Evolutionary conservation across 306 rosid species (phyloP).

Genomic region (Malus sieversii): DNA sequence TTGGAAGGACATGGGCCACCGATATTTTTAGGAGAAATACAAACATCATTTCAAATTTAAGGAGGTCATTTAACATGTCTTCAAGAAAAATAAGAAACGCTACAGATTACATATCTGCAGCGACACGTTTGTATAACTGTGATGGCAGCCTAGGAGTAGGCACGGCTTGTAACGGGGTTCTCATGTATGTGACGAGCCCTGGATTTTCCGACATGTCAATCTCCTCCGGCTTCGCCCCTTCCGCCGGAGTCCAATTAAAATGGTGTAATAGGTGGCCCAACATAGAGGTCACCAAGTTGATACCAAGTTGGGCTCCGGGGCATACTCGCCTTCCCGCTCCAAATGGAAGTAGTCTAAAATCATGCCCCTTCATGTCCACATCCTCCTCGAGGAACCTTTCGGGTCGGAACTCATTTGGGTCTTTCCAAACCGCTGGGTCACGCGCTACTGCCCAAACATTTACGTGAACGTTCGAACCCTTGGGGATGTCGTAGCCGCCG

Average conservation of each 20-base stretch:
- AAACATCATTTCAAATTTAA: too few species aligned
- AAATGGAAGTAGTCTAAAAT: conserved; percentile 63
- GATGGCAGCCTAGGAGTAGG: conserved; percentile 71
- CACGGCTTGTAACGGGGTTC: conserved; percentile 55
- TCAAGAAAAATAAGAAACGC: not conserved
- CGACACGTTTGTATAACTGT: conserved; percentile 53
- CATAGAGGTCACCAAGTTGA: conserved; percentile 71
- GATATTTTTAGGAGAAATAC: too few species aligned
- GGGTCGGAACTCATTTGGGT: conserved; percentile 56
- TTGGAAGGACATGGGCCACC: not conserved
- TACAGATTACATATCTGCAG: conserved; percentile 33
- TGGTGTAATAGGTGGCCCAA: conserved; percentile 81
- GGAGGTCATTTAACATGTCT: too few species aligned
- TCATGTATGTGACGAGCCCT: conserved; percentile 68
- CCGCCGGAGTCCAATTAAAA: conserved; percentile 47
- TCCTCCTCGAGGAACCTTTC: conserved; percentile 77
- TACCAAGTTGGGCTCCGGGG: conserved; percentile 78
- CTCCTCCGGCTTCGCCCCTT: conserved; percentile 46
- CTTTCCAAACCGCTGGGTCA: conserved; percentile 58
- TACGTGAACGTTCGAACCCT: conserved; percentile 76
- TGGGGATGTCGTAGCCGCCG: conserved; percentile 79
- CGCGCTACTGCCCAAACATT: conserved; percentile 88
- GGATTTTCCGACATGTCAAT: conserved; percentile 79
- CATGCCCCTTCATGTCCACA: conserved; percentile 91
- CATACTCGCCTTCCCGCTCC: conserved; percentile 88